These are phyloP conservation scores for Astragalus membranaceus DNA, from an alignment of 306 rosid species.

Conservation along the genomic window DNA sequence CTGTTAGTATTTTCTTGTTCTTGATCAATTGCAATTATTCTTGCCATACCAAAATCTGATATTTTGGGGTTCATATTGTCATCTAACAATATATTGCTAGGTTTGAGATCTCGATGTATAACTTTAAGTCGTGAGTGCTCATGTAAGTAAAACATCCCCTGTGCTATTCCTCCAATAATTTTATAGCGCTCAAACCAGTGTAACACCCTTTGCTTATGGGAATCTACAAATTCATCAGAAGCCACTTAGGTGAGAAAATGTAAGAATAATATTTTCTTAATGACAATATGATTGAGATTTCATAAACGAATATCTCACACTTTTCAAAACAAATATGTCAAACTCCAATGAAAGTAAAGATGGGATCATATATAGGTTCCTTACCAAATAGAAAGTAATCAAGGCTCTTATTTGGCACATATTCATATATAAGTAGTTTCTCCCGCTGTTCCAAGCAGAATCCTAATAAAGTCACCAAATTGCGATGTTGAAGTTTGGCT, in stretches of 20 bases:
- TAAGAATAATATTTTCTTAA: neutral
- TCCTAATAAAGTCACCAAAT: conserved; percentile 28
- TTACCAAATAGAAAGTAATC: conserved; percentile 27
- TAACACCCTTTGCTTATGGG: neutral
- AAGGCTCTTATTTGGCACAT: conserved; percentile 27
- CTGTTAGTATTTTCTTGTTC: conserved; percentile 19
- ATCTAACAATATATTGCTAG: conserved; percentile 36
- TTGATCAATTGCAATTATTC: conserved; percentile 19
- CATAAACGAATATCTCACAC: neutral
- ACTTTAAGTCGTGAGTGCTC: conserved; percentile 42
- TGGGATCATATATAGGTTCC: neutral
- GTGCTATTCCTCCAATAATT: conserved; percentile 35
- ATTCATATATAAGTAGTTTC: conserved; percentile 30
- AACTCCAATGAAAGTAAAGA: neutral
- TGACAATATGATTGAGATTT: neutral
- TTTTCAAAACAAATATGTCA: neutral
- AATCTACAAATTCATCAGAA: conserved; percentile 15
- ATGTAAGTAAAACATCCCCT: conserved; percentile 41
- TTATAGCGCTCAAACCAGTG: conserved; percentile 35
- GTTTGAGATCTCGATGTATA: conserved; percentile 42
- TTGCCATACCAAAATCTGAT: conserved; percentile 51
- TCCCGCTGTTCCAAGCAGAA: conserved; percentile 27
- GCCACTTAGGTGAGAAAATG: neutral
- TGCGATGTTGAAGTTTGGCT: conserved; percentile 32
- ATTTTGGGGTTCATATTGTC: conserved; percentile 30